Evolutionary conservation across 1,284 basidiomycete species (phyloP), one percentile per base, ranked within the genome.

Genomic region (Phylloboletellus chloephorus): DNA sequence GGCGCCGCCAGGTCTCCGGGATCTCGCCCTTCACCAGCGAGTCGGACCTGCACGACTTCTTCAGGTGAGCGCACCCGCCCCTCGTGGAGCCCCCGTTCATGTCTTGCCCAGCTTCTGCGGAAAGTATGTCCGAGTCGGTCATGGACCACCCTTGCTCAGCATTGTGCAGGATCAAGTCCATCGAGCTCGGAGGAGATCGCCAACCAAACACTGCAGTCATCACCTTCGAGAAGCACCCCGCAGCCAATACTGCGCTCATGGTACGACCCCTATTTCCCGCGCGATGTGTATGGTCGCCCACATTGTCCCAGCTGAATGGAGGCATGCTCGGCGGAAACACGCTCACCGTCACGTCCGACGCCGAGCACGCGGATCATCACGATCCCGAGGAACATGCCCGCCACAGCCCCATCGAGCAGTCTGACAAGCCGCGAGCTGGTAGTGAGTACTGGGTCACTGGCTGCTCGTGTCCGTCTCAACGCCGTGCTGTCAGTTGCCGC

Each of bases 231-330:
- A 88, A 88, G 63, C 67, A 77, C 11, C 77, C 77, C 10, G 83
- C 88, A 2, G 88, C 82, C 7, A 82, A 81, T 62, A 91, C 88
- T 0, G 88, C 88, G 5, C 61, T 86, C 29, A 86, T 88, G 82
- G 79, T 79, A 46, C 17, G 60, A 33, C 15, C 28, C 5, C 1
- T 2, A 9, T 4, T 16, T 22, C 15, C 2, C 8, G 24, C 13
- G n/a, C 25, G 4, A n/a, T n/a, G 8, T 29, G 5, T 13, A 21
- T 17, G 12, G 6, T 31, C 29, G 42, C 34, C 9, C 26, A 43
- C 41, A 32, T 41, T 31, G 41, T 49, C 53, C 5, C 40, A 85
- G 82, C 67, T 89, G 37, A 82, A 84, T 54, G 86, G 79, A 15
- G 85, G 85, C 2, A 71, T 74, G 20, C 71, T 91, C 24, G 82